These are phyloP conservation scores for Leptographium wingfieldii DNA, from an alignment of 2,329 filamentous ascomycete species.

Conservation along the genomic window DNA sequence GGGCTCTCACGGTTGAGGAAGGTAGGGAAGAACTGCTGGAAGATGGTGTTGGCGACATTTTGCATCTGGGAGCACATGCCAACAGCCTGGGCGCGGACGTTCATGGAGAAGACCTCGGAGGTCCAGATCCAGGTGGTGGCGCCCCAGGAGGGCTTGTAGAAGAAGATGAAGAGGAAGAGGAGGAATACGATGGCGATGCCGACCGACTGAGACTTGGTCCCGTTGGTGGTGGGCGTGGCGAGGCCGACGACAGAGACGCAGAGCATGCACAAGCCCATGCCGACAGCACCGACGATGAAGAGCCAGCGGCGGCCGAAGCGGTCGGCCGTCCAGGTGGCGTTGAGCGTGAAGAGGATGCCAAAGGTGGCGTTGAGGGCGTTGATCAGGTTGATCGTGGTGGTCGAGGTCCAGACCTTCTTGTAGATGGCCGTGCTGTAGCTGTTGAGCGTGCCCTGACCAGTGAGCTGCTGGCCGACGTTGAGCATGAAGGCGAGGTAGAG, in stretches of 20 bases:
- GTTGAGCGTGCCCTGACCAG: constrained; percentile 61
- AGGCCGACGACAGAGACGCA: constrained; percentile 36
- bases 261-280: constrained; percentile 60
- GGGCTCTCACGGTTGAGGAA: constrained; percentile 38
- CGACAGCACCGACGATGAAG: constrained; percentile 53
- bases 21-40: constrained; percentile 56
- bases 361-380: constrained; percentile 64
- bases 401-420: constrained; percentile 51
- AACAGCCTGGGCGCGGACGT: constrained; percentile 57
- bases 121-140: constrained; percentile 59
- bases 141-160: constrained; percentile 55
- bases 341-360: constrained; percentile 60
- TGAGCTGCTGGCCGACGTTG: constrained; percentile 60
- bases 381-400: constrained; percentile 53
- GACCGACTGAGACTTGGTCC: constrained; percentile 42
- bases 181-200: constrained; percentile 53
- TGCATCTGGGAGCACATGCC: constrained; percentile 48
- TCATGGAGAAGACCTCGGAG: constrained; percentile 54
- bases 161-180: constrained; percentile 49
- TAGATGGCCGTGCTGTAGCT: constrained; percentile 63
- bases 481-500: constrained; percentile 52
- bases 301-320: constrained; percentile 58
- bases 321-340: constrained; percentile 62
- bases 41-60: constrained; percentile 51
- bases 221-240: constrained; percentile 35